These are phyloP conservation scores for Trichodelitschia bisporula DNA, from an alignment of 495 filamentous ascomycete genomes.

Conservation along the genomic window DNA sequence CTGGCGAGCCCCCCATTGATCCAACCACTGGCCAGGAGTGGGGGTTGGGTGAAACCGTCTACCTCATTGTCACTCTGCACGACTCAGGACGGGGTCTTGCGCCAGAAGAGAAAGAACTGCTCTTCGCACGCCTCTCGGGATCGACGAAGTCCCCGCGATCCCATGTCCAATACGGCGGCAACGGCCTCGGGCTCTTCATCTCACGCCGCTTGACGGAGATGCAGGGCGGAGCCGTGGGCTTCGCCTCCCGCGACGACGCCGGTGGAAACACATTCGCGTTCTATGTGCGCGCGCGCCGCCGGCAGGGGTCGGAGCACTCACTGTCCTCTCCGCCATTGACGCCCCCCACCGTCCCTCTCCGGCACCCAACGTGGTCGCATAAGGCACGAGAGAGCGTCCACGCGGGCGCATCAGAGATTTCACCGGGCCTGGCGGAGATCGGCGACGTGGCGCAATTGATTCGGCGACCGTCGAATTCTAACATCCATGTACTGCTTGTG, in stretches of 20 bases:
- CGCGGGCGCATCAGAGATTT: too few relatives aligned
- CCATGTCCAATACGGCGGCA: conserved; percentile 61
- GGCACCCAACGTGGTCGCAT: too few relatives aligned
- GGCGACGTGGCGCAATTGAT: too few relatives aligned
- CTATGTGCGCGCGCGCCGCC: too few relatives aligned
- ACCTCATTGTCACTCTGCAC: conserved; percentile 46
- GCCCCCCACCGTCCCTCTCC: too few relatives aligned
- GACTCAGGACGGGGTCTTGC: conserved; percentile 60
- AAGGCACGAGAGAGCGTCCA: too few relatives aligned
- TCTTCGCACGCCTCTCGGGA: conserved; percentile 66
- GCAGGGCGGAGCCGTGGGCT: conserved; percentile 67
- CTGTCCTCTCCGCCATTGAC: too few relatives aligned
- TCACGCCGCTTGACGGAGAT: conserved; percentile 52
- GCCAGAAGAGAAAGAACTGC: conserved; percentile 42
- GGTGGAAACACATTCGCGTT: conserved; percentile 74
- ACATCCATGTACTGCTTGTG: too few relatives aligned
- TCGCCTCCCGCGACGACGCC: conserved; percentile 40
- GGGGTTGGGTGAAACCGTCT: conserved; percentile 41
- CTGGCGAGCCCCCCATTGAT: too few relatives aligned
- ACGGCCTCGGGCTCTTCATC: conserved; percentile 64
- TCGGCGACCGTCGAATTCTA: too few relatives aligned
- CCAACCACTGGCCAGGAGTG: conserved; percentile 23
- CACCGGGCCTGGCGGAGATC: too few relatives aligned
- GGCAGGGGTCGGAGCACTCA: too few relatives aligned
- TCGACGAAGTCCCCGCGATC: conserved; percentile 59